Evolutionary conservation across 768 basidiomycete genomes (phyloP).

Genomic region (Russula foetens): DNA sequence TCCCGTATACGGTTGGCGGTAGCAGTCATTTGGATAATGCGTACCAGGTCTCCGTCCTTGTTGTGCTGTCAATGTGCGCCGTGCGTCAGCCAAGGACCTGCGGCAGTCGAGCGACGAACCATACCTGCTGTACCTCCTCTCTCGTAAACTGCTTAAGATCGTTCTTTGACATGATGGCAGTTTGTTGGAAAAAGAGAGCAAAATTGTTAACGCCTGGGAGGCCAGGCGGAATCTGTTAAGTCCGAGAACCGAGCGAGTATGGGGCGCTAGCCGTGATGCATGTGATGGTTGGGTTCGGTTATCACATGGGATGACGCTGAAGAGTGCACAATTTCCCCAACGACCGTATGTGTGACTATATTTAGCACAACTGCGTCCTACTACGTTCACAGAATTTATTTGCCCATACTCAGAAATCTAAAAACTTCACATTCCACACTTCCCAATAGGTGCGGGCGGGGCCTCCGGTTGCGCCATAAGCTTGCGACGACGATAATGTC

Average conservation of each 20-base stretch:
- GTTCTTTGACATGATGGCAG: constrained; percentile 13
- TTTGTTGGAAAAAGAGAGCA: neutral
- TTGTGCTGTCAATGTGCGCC: constrained; percentile 54
- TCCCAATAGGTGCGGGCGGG: constrained; percentile 11
- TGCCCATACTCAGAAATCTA: neutral
- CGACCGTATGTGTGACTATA: neutral
- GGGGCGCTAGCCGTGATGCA: no score
- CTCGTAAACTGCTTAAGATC: constrained; percentile 33
- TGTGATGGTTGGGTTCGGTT: no score
- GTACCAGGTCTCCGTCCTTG: constrained; percentile 71
- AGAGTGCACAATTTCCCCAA: no score
- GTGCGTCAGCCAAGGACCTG: neutral
- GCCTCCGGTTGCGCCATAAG: constrained; percentile 14
- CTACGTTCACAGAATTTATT: neutral
- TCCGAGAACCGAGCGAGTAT: neutral
- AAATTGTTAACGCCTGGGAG: neutral
- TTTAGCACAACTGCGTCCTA: neutral
- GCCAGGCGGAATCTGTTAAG: neutral
- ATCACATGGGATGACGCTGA: no score
- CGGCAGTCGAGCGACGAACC: neutral
- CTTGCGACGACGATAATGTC: neutral
- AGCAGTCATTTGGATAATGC: constrained; percentile 19
- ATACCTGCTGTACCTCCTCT: constrained; percentile 66
- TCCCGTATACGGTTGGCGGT: no score
- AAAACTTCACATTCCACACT: neutral